Evolutionary conservation across 495 filamentous ascomycete genomes (phyloP).

Genomic region (Bacidia gigantensis): DNA sequence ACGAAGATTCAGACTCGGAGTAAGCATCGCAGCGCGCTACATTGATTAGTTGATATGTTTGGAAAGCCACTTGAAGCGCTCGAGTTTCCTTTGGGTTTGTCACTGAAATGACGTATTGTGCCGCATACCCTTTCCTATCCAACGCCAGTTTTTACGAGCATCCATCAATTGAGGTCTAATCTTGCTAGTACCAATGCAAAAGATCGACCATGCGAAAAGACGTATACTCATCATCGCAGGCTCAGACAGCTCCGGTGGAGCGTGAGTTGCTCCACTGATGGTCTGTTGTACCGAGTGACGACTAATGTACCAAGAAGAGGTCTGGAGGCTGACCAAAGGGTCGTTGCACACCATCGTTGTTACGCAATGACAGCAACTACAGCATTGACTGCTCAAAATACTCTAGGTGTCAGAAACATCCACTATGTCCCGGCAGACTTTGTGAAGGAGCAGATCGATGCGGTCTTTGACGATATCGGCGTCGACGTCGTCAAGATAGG

Average conservation of each 20-base stretch:
- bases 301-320: slow-evolving; percentile 41
- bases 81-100: neutral
- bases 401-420: slow-evolving; percentile 66
- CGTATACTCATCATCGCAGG: slow-evolving; percentile 71
- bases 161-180: neutral
- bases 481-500: slow-evolving; percentile 87
- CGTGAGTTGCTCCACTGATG: slow-evolving; percentile 54
- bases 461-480: slow-evolving; percentile 67
- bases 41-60: neutral
- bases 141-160: neutral
- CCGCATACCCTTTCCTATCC: neutral
- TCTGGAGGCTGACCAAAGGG: slow-evolving; percentile 94
- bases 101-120: slow-evolving; percentile 5
- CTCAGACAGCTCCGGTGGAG: slow-evolving; percentile 76
- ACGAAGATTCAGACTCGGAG: neutral
- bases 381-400: slow-evolving; percentile 90
- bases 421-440: slow-evolving; percentile 68
- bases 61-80: neutral
- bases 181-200: neutral
- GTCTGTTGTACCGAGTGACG: neutral
- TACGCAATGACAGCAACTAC: slow-evolving; percentile 97
- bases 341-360: slow-evolving; percentile 77
- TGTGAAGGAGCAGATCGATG: slow-evolving; percentile 71
- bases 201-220: slow-evolving; percentile 22
- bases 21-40: neutral